These are phyloP conservation scores for Termitomyces sp. DNA, from an alignment of 768 basidiomycete species.

Conservation along the genomic window DNA sequence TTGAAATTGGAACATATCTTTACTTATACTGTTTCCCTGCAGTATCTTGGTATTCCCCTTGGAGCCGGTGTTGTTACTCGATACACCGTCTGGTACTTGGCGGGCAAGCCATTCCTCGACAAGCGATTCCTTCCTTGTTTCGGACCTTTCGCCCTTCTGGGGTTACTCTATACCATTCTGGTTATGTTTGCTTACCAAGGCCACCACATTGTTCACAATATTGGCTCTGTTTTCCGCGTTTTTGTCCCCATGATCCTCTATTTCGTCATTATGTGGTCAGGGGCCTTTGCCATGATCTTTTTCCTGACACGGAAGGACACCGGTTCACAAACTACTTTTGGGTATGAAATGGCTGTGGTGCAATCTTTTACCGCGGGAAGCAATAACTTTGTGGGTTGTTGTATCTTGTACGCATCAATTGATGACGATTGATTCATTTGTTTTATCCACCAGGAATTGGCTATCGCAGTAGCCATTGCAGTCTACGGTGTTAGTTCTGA, in stretches of 20 bases:
- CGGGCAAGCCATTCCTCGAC: slow-evolving; percentile 43
- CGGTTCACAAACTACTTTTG: slow-evolving; percentile 18
- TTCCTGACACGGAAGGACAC: slow-evolving; percentile 32
- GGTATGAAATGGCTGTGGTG: slow-evolving; percentile 69
- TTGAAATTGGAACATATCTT: not conserved
- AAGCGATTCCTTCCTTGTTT: slow-evolving; percentile 62
- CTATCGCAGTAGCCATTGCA: slow-evolving; percentile 77
- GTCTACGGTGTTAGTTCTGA: slow-evolving; percentile 74
- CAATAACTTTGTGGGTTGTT: slow-evolving; percentile 62
- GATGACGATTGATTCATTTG: not conserved
- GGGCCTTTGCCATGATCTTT: not conserved
- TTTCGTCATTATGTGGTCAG: slow-evolving; percentile 29
- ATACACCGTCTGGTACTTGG: slow-evolving; percentile 38
- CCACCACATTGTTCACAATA: slow-evolving; percentile 64
- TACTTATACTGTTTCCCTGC: not conserved
- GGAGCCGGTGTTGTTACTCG: slow-evolving; percentile 68
- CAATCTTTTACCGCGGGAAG: slow-evolving; percentile 78
- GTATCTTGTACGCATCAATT: not conserved
- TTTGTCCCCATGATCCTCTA: slow-evolving; percentile 79
- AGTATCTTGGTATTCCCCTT: slow-evolving; percentile 85
- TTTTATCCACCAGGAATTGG: slow-evolving; percentile 52
- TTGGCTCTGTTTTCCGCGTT: slow-evolving; percentile 74
- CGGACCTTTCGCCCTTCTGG: slow-evolving; percentile 63
- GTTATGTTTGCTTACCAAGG: slow-evolving; percentile 70
- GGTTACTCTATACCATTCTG: slow-evolving; percentile 76